Evolutionary conservation across 192 early-diverging fungal genomes (phyloP), one percentile per base, ranked within the genome.

Genomic region (Geranomyces variabilis): DNA sequence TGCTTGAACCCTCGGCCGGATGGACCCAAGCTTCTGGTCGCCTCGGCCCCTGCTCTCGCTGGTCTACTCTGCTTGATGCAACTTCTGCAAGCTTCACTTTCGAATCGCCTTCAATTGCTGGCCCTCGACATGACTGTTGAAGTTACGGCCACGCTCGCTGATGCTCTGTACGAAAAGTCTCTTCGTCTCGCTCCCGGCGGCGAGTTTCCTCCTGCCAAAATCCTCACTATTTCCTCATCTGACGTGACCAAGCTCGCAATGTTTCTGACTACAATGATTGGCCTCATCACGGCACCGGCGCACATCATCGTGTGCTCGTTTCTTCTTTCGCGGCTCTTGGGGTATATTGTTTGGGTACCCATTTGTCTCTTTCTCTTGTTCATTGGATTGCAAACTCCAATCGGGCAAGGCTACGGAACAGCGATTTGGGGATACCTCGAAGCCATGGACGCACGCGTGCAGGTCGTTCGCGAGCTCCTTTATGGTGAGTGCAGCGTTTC

Each of bases 391-490:
- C 45, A 72, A 28, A 29, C 19, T 15, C 61, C 45, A 28, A 30
- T 55, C 0, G 46, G 15, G 29, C 15, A 60, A 33, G 19, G 17
- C 21, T 34, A 28, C 9, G 58, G 58, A 7, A 34, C 29, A 4
- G 31, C 58, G 2, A 34, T 60, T 19, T 28, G 58, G 31, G 58
- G 31, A 1, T 74, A 74, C 57, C 56, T 77, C 17, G 43, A 46
- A 55, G 41, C 47, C 29, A 64, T 71, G 33, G 77, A 79, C 69
- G 51, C 21, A 24, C 70, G 79, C 34, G 63, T 61, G 17, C 63
- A 63, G 26, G 44, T 60, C 9, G 21, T 77, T 0, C 69, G 79
- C 41, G 79, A 80, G 68, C 69, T 80, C 29, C 62, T 80, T 24
- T 75, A 75, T 46, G 79, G 67, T 33, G 47, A 70, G 58, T n/a